These are phyloP conservation scores for Dactylonectria estremocensis DNA, from an alignment of 2,329 filamentous ascomycete genomes.

Conservation along the genomic window DNA sequence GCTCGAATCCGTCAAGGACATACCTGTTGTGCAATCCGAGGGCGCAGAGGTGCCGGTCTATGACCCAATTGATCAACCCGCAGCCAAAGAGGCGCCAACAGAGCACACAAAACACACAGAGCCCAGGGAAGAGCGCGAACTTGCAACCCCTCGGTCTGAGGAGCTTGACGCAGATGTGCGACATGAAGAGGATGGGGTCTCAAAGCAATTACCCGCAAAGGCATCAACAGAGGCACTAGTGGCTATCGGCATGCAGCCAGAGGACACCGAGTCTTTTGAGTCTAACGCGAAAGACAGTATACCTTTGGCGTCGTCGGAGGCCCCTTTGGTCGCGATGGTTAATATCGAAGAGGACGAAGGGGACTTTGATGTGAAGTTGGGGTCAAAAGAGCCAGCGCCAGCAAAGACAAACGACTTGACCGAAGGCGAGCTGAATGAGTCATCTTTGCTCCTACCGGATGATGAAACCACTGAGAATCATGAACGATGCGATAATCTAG, in stretches of 20 bases:
- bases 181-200: background rate
- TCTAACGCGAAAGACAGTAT: slow-evolving; percentile 2
- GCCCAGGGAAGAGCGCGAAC: background rate
- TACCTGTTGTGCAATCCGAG: background rate
- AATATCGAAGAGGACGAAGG: background rate
- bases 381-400: background rate
- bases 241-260: background rate
- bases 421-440: background rate
- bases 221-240: background rate
- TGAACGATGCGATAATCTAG: background rate
- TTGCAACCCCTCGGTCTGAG: background rate
- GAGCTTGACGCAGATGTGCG: background rate
- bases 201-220: no score
- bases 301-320: background rate
- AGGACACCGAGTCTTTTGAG: background rate
- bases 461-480: background rate
- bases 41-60: background rate
- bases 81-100: background rate
- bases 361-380: slow-evolving; percentile 2
- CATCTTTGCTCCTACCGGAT: background rate
- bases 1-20: background rate
- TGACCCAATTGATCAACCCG: background rate
- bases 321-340: background rate
- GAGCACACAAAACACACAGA: background rate
- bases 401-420: slow-evolving; percentile 13